Base-by-base conservation (phyloP, 805 yeast species). In the Wickerhamiella brachini region DNA sequence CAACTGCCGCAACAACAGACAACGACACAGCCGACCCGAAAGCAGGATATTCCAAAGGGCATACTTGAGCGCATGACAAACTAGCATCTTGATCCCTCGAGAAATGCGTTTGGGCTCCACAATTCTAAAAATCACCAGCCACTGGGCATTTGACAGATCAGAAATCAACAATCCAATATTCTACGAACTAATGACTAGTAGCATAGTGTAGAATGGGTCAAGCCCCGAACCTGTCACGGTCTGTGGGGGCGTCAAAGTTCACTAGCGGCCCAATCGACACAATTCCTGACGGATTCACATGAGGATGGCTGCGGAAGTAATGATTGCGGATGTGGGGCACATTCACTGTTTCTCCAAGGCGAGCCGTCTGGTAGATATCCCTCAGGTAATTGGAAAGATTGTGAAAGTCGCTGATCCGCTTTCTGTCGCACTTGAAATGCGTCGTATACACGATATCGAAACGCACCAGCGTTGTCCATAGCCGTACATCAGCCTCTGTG, bases 361-460 rank as follows among this genome's bases (percentile, higher is more conserved):
- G 85, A 18, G 79, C 79, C 51, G 75, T 62, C 48, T 74, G 71
- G 69, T 89, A 93, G 59, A 93, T 73, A 57, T 83, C 78, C 58
- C 83, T 73, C 59, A 89, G 66, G 95, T 95, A 90, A 54, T 78
- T 70, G 68, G 87, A 83, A 50, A 89, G 67, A 59, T 73, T 68
- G 21, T 96, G 97, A 65, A 78, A 90, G 56, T 86, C 85, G 63
- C 97, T 78, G 60, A 90, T 84, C 72, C 80, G 83, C 47, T 81
- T 81, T 54, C 87, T 66, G 67, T 90, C 90, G 67, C 95, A 85
- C 69, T 90, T 93, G 78, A 90, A 93, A 67, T 90, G 97, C 67
- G 89, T 95, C 50, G 83, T 90, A 64, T 90, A 90, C 20, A 88
- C 95, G 1, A 94, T 84, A 66, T 90, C 97, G 62, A 90, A 90